Evolutionary conservation across 2,329 filamentous ascomycete genomes (phyloP).

Genomic region (Peltaster fructicola): DNA sequence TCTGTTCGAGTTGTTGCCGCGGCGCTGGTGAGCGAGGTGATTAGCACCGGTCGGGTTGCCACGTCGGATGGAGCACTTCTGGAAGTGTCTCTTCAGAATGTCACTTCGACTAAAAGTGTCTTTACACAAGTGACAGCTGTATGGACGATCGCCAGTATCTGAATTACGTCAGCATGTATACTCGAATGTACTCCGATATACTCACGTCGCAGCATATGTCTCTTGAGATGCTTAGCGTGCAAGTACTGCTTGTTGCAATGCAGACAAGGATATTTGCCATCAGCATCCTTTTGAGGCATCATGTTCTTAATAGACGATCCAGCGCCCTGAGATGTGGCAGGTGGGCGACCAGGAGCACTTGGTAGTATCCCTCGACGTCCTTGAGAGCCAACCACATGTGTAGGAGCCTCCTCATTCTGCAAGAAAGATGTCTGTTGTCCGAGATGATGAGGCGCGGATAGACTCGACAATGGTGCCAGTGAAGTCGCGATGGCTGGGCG

Average conservation of each 20-base stretch:
- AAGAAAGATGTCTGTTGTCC: conserved; percentile 17
- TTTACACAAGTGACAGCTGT: conserved; percentile 94
- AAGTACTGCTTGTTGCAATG: conserved; percentile 98
- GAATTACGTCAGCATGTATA: conserved; percentile 19
- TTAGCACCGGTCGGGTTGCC: conserved; percentile 91
- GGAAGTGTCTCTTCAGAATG: conserved; percentile 96
- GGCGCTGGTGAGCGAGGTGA: conserved; percentile 59
- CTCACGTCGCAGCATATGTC: conserved; percentile 90
- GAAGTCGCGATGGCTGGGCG: too few relatives aligned
- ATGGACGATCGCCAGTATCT: conserved; percentile 96
- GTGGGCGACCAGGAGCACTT: conserved; percentile 70
- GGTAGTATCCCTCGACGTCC: conserved; percentile 81
- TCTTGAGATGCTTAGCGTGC: conserved; percentile 92
- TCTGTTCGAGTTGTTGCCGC: conserved; percentile 27
- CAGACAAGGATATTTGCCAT: conserved; percentile 94
- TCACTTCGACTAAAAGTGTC: conserved; percentile 97
- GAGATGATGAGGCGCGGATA: conserved; percentile 13
- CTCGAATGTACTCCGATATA: conserved; percentile 17
- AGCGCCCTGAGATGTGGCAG: conserved; percentile 53
- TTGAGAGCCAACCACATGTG: conserved; percentile 88
- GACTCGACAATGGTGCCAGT: conserved; percentile 18
- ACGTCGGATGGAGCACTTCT: conserved; percentile 92
- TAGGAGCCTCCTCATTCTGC: conserved; percentile 37
- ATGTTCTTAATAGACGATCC: conserved; percentile 47
- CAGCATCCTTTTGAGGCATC: conserved; percentile 85